Base-by-base conservation (phyloP, 2,329 filamentous ascomycete species). In the Camillea tinctor region DNA sequence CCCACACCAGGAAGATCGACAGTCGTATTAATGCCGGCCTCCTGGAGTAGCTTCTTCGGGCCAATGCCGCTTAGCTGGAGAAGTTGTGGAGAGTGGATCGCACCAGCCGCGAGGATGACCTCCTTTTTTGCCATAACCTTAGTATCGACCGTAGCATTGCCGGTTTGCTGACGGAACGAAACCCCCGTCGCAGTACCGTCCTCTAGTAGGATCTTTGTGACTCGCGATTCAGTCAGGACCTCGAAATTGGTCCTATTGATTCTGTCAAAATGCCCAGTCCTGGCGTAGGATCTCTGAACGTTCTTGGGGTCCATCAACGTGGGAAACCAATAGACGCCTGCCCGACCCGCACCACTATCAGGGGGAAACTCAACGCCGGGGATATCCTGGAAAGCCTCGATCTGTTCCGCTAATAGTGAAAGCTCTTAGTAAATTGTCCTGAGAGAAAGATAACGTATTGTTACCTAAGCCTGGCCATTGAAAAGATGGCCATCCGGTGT, bases 1-100 rank as follows among this genome's bases (percentile, higher is more conserved):
- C 81, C 81, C 3, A 84, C 80, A 2, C 78, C 77, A 4, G 78
- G 76, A 17, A 81, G 72, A 53, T 81, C 74, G 40, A 80, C 72
- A 5, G 77, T 59, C 1, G 72, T 70, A 7, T 75, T 70, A 24
- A 84, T 77, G 1, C 76, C 77, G 6, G 75, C 75, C 9, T 71
- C 69, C n/a, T 74, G 64, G 2, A 85, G 76, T 15, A 84, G 68
- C 20, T 73, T 70, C 7, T 70, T 72, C 11, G 78, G 75, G 13
- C 76, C 76, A 21, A 78, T 69, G 5, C 75, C 76, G 52, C 74
- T 77, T 17, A 71, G 70, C 64, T 76, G 71, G 22, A 77, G 59
- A 1, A 77, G 50, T 54, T 75, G 72, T 1, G 75, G 75, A 8
- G 69, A 81, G 56, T 79, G 66, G 21, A 80, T 70, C 0, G 72